Base-by-base conservation (phyloP, 2,329 filamentous ascomycete species). In the Aspergillus fructus region DNA sequence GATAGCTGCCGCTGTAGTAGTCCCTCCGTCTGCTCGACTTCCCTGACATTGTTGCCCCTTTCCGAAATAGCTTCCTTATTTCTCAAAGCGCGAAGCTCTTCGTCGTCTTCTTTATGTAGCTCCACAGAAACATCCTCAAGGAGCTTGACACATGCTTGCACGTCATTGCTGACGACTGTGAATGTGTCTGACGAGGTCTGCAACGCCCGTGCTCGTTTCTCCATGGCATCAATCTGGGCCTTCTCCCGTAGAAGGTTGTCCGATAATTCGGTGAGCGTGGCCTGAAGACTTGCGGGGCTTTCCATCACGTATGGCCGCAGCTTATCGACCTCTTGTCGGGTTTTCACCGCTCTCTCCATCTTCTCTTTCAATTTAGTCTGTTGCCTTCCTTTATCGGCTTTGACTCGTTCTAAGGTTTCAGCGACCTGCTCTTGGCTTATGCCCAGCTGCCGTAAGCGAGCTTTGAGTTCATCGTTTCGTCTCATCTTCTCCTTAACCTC, bases 141-240 rank as follows among this genome's bases (percentile, higher is more conserved):
- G 12, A 97, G 82, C 68, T 93, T 93, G 68, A 92, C 92, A 69
- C 93, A 96, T 2, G 89, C 88, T 7, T 90, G 87, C 15, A 99
- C 91, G 68, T 99, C 94, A 11, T 89, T 85, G 8, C 88, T 83
- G 1, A 97, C 91, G 0, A 96, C 87, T 3, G 85, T 82, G 71
- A 97, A 97, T 0, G 92, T 93, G 73, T 97, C 93, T 3, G 88
- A 87, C 7, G 91, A 96, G 1, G 93, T 97, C 70, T 97, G 93
- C 21, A 99, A 80, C 0, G 92, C 93, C 59, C 94, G 85, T n/a
- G 90, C 87, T 55, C 93, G 85, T 62, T 91, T 87, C 73, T 99
- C 94, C 45, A 97, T 84, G 1, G 87, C 81, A 69, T 97, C 93
- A 60, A 97, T 96, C 59, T 93, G 89, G 9, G 85, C 79, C 70